Percentiles rank a stretch among this genome's conserved stretches.
These are phyloP conservation scores for Sisymbrium irio DNA, from an alignment of 345 rosid genomes.

Conservation along the genomic window DNA sequence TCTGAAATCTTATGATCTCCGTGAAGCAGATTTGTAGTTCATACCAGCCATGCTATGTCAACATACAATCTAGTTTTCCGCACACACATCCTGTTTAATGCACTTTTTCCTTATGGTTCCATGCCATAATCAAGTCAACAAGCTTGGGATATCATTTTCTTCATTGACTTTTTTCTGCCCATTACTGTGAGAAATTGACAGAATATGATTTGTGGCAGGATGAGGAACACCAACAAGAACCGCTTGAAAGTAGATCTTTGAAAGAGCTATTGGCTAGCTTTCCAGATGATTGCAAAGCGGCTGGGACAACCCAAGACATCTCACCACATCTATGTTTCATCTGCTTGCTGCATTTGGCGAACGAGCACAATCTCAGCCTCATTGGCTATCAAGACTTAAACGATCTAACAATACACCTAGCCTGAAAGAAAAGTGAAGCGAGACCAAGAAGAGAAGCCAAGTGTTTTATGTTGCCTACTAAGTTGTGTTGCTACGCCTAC, in stretches of 20 bases:
- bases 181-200: slow-evolving; percentile 2
- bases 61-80: too few species aligned
- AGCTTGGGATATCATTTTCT: not conserved
- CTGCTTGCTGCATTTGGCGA: slow-evolving; percentile 87
- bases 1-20: not conserved
- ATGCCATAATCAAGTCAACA: not conserved
- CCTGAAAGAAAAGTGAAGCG: not conserved
- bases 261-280: slow-evolving; percentile 61
- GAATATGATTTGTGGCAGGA: slow-evolving; percentile 26
- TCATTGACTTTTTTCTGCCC: not conserved
- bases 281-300: slow-evolving; percentile 73
- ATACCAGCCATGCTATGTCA: too few species aligned
- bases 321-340: slow-evolving; percentile 96
- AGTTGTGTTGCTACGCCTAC: not conserved
- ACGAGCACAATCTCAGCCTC: slow-evolving; percentile 78
- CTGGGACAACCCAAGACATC: slow-evolving; percentile 56
- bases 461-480: slow-evolving; percentile 6
- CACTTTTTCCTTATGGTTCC: not conserved
- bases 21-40: not conserved
- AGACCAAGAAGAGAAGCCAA: slow-evolving; percentile 13
- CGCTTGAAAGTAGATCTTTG: slow-evolving; percentile 57
- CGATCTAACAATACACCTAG: slow-evolving; percentile 56
- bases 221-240: slow-evolving; percentile 41
- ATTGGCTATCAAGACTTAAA: slow-evolving; percentile 51
- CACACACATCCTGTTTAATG: not conserved